Conservation (phyloP, 345 rosid genomes). For the Hibiscus syriacus region DNA sequence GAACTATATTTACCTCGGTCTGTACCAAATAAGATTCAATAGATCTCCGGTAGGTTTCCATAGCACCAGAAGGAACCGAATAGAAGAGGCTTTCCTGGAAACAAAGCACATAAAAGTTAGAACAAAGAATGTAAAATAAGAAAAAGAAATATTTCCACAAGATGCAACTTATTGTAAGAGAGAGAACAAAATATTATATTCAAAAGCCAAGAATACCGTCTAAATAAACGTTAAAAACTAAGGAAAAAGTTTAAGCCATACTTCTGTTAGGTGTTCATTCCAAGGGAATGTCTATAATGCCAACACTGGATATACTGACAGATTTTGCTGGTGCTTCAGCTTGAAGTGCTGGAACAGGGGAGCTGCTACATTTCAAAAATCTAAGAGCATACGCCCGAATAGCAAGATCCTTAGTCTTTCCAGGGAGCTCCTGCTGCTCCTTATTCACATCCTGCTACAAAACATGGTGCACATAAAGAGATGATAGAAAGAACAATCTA, state of each 20-base stretch:
- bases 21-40: constrained; percentile 64
- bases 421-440: no score
- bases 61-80: constrained; percentile 77
- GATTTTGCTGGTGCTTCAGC: constrained; percentile 59
- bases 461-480: no score
- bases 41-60: constrained; percentile 64
- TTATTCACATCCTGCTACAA: no score
- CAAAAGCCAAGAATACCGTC: not conserved
- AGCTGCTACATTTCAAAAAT: constrained; percentile 52
- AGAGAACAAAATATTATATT: not conserved
- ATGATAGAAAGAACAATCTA: no score
- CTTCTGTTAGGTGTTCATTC: constrained; percentile 79
- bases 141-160: not conserved
- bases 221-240: not conserved
- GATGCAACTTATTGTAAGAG: not conserved
- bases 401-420: constrained; percentile 15
- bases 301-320: constrained; percentile 43
- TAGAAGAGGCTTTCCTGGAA: constrained; percentile 92
- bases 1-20: constrained; percentile 36
- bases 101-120: constrained; percentile 14
- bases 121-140: constrained; percentile 2
- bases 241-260: constrained; percentile 26
- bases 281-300: constrained; percentile 50
- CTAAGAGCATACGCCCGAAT: constrained; percentile 72
- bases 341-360: constrained; percentile 37